Base-by-base conservation (phyloP, 768 basidiomycete genomes). In the Auricularia sp. region DNA sequence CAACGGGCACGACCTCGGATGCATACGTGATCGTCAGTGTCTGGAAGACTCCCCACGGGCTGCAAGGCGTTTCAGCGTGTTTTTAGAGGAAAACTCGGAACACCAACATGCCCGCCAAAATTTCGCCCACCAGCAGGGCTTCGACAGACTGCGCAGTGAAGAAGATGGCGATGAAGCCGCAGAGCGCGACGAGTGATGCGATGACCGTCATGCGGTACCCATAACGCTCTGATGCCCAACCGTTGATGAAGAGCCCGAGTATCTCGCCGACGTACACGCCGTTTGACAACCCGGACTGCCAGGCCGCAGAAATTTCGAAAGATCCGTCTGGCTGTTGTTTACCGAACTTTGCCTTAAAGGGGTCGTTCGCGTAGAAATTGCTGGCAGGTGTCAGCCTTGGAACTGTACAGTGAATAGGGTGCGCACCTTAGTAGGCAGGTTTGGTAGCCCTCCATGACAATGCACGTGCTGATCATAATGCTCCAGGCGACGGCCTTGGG, bases 261-360 rank as follows among this genome's bases (percentile, higher is more conserved):
- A 70, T 69, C 36, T 64, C 62, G 3, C 70, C 70, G 45, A 68
- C 54, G 42, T 67, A 63, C n/a, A 65, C 70, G 10, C 73, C 77
- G 67, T 76, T 76, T 13, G 70, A 70, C 36, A 77, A 65, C 62
- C 75, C 77, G 13, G 75, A 68, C 62, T 77, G 77, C 77, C 76
- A 77, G 35, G 69, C 62, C 0, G 77, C 73, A 1, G 75, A 72
- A 18, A 78, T 69, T 33, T 73, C 68, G 62, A 75, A 77, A 0
- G 65, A 61, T 2, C 74, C 75, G 59, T 71, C 70, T 4, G 29
- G 37, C 14, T 59, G 54, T 29, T 33, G 64, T 3, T 51, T 58
- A 10, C 68, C 69, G 39, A 65, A 71, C 16, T 63, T 63, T 34
- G 63, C n/a, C 11, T 64, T 61, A 64, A 70, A 71, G 3, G 61